Evolutionary conservation across 2,329 filamentous ascomycete species (phyloP).

Genomic region (Aspergillus proliferans): DNA sequence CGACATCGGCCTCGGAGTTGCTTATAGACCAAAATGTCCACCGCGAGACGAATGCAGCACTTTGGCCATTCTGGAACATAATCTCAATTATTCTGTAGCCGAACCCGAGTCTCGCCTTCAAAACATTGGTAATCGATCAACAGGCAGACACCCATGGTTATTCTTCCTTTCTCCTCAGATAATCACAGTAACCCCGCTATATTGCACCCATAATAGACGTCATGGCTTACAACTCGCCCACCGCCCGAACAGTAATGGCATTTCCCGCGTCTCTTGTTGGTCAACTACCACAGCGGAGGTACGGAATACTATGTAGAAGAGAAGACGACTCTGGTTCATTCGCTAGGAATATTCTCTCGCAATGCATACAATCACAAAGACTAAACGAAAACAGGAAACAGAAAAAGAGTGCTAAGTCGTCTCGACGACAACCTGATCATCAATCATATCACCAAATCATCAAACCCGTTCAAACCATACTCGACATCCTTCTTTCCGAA

Average conservation of each 20-base stretch:
- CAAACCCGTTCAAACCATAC: no score
- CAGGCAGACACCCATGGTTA: background rate
- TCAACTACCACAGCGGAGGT: background rate
- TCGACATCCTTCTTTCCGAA: no score
- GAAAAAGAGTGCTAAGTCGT: no score
- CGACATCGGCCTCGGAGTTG: constrained; percentile 2
- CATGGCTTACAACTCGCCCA: background rate
- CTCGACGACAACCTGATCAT: no score
- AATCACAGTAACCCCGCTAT: background rate
- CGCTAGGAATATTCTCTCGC: background rate
- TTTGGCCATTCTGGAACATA: background rate
- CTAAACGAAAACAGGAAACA: no score
- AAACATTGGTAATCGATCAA: background rate
- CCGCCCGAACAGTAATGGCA: constrained; percentile 3
- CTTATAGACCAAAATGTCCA: background rate
- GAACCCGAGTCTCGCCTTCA: background rate
- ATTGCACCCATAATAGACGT: background rate
- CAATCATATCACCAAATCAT: no score
- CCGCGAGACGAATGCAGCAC: background rate
- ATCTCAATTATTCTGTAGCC: background rate
- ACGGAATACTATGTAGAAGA: background rate
- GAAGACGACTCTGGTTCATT: background rate
- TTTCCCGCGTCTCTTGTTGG: constrained; percentile 7
- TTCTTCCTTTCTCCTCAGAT: background rate
- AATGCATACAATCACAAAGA: no score